Evolutionary conservation across 768 basidiomycete species (phyloP), one percentile per base, ranked within the genome.

Genomic region (Suillus hirtellus): DNA sequence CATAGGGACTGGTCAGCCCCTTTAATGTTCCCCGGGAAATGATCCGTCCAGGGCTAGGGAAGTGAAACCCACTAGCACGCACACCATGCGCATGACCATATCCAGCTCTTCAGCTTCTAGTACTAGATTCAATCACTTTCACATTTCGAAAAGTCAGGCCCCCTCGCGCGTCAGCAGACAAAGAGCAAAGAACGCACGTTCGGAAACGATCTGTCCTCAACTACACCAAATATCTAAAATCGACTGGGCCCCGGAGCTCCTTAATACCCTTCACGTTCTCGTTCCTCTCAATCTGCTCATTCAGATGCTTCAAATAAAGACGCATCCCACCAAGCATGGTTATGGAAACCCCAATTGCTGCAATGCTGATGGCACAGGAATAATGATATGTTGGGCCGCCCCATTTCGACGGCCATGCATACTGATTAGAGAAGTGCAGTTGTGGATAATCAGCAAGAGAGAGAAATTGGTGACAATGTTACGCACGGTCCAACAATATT

Each of bases 401-500:
- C 88, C 88, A 92, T 3, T 71, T 67, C 44, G 72, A 73, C 6
- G 87, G 88, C 86, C 86, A 92, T 14, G 84, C 77, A 67, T 88
- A 88, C 40, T 84, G 84, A 65, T 24, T 59, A 35, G 24, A 44
- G 11, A 24, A 19, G 11, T 4, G 50, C 50, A 19, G 17, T 52
- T 8, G 44, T 46, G 44, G 24, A 31, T 52, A 17, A 52, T 17
- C 4, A 15, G 8, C 24, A 31, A 52, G 27, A n/a, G 19, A 19
- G 27, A 52, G 27, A 17, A 12, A 52, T 31, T 8, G 4, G 35
- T 46, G 44, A 46, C n/a, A 11, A 11, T 19, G 34, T n/a, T 34
- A 84, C 85, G 76, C 78, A 93, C 78, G 90, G 87, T 64, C 93
- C 93, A 52, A 85, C 77, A 49, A 95, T 80, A 76, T 94, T 95